Evolutionary conservation across 2,329 filamentous ascomycete species (phyloP).

Genomic region (Apiospora koreana): DNA sequence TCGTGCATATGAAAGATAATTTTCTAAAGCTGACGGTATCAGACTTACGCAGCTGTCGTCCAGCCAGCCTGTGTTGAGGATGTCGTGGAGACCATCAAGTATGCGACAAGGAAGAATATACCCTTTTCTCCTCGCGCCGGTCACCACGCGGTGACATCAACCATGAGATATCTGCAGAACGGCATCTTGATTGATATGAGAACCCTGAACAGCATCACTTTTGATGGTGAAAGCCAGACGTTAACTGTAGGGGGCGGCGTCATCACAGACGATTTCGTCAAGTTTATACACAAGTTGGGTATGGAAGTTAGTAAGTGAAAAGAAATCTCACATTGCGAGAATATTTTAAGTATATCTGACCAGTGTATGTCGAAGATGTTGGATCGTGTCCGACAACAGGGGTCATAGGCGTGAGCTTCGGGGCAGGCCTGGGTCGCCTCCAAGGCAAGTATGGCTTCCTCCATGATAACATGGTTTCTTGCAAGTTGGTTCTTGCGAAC

Average conservation of each 20-base stretch:
- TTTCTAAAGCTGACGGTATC: background rate
- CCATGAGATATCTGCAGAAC: background rate
- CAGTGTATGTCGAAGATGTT: background rate
- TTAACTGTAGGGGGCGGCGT: background rate
- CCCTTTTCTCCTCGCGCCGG: background rate
- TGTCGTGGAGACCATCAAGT: background rate
- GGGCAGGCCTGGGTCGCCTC: background rate
- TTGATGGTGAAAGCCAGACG: background rate
- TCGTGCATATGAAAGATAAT: background rate
- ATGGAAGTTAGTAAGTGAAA: background rate
- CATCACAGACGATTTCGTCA: background rate
- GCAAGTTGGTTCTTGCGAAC: conserved; percentile 8
- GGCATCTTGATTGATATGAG: conserved; percentile 4
- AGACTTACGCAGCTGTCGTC: background rate
- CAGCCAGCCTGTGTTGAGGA: background rate
- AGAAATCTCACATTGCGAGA: too few species aligned
- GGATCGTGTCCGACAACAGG: background rate
- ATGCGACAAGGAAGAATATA: background rate
- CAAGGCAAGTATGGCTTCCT: conserved; percentile 1
- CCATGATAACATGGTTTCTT: background rate
- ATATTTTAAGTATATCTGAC: too few species aligned
- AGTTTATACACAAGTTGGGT: background rate
- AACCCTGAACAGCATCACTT: background rate
- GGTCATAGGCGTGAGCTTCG: background rate
- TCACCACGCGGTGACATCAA: background rate